Conservation (phyloP, 2,329 filamentous ascomycete species). For the Thermothelomyces thermophilus region DNA sequence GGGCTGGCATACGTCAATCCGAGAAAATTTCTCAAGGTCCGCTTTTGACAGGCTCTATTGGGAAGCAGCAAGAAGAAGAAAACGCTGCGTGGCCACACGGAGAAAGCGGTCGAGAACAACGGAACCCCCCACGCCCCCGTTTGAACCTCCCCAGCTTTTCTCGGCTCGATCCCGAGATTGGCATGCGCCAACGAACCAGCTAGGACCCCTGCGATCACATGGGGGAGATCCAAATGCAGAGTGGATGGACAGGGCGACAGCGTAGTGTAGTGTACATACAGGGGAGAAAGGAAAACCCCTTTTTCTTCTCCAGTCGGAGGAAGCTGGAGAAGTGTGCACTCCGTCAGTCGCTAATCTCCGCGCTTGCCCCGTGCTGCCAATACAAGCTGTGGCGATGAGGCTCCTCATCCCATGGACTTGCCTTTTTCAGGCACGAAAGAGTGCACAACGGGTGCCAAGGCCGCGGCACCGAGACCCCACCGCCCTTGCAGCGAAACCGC, state of each 20-base stretch:
- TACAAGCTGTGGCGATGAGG: neutral
- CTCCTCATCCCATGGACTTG: neutral
- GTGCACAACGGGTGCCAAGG: neutral
- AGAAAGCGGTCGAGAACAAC: conserved; percentile 1
- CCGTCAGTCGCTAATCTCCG: conserved; percentile 9
- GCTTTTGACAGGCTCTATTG: neutral
- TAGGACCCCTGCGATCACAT: conserved; percentile 20
- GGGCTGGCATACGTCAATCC: neutral
- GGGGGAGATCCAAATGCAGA: conserved; percentile 10
- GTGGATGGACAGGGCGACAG: conserved; percentile 5
- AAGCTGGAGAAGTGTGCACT: too few relatives aligned
- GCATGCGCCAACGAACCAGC: conserved; percentile 11
- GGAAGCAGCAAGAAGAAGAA: neutral
- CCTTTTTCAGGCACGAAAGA: neutral
- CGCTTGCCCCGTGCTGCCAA: conserved; percentile 1
- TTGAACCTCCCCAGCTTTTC: conserved; percentile 7
- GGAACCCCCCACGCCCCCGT: conserved; percentile 5
- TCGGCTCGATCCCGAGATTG: conserved; percentile 10
- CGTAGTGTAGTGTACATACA: too few relatives aligned
- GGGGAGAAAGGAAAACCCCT: too few relatives aligned
- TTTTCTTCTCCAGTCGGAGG: too few relatives aligned
- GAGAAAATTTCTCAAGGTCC: conserved; percentile 1
- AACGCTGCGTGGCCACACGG: neutral
- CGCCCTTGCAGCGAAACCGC: neutral
- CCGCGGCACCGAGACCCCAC: conserved; percentile 7